Evolutionary conservation across 352 stramenopile species (phyloP), one percentile per base, ranked within the genome.

Genomic region (Lagenidium sp.): DNA sequence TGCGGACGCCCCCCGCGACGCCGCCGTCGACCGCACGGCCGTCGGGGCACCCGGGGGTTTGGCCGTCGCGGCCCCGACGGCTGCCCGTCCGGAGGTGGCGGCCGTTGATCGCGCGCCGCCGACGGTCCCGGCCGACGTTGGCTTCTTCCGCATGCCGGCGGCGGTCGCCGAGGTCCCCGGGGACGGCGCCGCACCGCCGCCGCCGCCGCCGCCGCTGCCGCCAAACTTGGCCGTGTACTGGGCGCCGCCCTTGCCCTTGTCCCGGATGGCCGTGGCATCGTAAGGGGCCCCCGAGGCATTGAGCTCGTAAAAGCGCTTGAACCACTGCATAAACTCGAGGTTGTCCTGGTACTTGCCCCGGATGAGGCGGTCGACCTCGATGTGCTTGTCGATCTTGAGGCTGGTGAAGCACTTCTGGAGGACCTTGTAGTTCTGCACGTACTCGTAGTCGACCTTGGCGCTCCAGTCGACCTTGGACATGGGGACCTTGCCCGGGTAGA

Each of bases 281-380:
- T 99, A 99, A 8, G 97, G 87, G 24, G 69, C 54, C 4, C 65
- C 60, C 2, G 66, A 75, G n/a, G 66, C 75, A 46, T 92, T 95
- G 45, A 87, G 63, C 36, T 97, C 85, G 61, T 94, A 96, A 42
- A 97, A 97, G 21, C 72, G 71, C 48, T 96, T 97, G 51, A 95
- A 92, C 87, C 95, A 99, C 72, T 99, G 97, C 86, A 99, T 99
- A 61, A 99, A 99, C 67, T 99, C 97, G 47, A 99, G 80, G 68
- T 99, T 99, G 64, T 99, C 97, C 64, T 99, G 96, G 78, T 99
- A 99, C 63, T 98, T 99, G 36, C 89, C 97, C 18, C 95, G 81
- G 54, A 99, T 97, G 23, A 99, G 78, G 28, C 96, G 95, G 45
- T 98, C 89, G 20, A 99, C 96, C 60, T 99, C 95, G 21, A 99